These are phyloP conservation scores for Crithidia sp. DNA, from an alignment of 208 protist species.

Conservation along the genomic window DNA sequence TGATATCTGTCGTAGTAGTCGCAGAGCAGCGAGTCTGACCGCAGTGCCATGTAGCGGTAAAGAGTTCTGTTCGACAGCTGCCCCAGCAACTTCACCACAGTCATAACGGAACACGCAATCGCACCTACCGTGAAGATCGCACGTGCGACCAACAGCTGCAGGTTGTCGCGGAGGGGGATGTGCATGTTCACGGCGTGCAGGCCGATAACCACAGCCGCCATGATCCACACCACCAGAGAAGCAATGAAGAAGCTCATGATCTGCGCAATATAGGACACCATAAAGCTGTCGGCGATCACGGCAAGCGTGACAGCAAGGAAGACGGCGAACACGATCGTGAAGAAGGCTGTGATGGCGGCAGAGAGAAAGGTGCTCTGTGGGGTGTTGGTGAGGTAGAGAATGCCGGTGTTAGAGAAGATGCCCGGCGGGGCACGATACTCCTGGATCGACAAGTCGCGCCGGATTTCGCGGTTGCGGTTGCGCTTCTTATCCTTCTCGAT, in stretches of 20 bases:
- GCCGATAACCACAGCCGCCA: neutral
- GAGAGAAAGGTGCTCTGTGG: constrained; percentile 59
- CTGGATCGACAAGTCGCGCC: constrained; percentile 22
- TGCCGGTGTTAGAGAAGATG: constrained; percentile 56
- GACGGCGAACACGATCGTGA: constrained; percentile 9
- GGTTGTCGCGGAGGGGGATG: constrained; percentile 32
- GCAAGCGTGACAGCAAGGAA: constrained; percentile 4
- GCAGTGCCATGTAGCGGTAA: neutral
- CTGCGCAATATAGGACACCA: neutral
- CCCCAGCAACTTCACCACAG: neutral
- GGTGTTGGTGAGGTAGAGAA: constrained; percentile 67
- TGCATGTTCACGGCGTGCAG: constrained; percentile 43
- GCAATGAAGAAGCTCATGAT: constrained; percentile 1
- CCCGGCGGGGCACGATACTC: constrained; percentile 45
- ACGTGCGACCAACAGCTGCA: neutral
- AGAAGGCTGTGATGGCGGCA: constrained; percentile 40
- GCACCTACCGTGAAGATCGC: constrained; percentile 8
- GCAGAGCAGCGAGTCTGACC: neutral
- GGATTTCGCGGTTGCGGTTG: constrained; percentile 17
- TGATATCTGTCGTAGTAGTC: neutral
- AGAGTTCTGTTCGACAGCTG: neutral
- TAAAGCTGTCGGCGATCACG: neutral
- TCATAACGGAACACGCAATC: constrained; percentile 24
- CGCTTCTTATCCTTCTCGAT: constrained; percentile 44
- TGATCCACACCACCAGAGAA: constrained; percentile 9